Conservation (phyloP, 1,284 basidiomycete species). For the Puccinia brachypodii region DNA sequence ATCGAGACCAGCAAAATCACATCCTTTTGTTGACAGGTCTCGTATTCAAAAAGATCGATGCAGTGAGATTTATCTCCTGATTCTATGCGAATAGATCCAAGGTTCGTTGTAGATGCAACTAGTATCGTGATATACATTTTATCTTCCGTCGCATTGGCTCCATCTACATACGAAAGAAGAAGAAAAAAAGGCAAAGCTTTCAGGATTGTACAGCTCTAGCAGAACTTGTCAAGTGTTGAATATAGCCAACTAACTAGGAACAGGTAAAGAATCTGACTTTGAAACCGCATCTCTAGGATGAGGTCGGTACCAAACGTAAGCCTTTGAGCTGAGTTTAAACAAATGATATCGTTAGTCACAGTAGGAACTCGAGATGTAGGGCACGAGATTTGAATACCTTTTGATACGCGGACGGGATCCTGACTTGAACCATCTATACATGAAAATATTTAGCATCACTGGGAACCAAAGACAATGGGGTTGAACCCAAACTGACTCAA, state of each 20-base stretch:
- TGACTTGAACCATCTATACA: slow-evolving; percentile 36
- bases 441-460: background rate
- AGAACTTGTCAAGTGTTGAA: no score
- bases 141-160: slow-evolving; percentile 10
- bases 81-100: slow-evolving; percentile 3
- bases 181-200: background rate
- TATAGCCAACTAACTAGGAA: slow-evolving; percentile 15
- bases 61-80: slow-evolving; percentile 7
- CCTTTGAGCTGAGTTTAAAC: slow-evolving; percentile 17
- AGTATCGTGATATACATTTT: slow-evolving; percentile 27
- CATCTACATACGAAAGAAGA: background rate
- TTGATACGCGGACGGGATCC: slow-evolving; percentile 12
- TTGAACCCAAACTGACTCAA: background rate
- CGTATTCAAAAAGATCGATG: background rate
- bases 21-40: background rate
- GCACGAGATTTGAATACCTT: slow-evolving; percentile 3
- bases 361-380: background rate
- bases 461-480: background rate
- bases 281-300: slow-evolving; percentile 21
- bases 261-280: background rate
- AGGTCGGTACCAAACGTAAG: slow-evolving; percentile 39
- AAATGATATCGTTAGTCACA: background rate
- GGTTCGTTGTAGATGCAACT: background rate
- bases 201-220: background rate
- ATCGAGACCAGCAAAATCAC: background rate